Evolutionary conservation across 1,284 basidiomycete genomes (phyloP), one percentile per base, ranked within the genome.

Genomic region (Pyrrhoderma lamaoense): DNA sequence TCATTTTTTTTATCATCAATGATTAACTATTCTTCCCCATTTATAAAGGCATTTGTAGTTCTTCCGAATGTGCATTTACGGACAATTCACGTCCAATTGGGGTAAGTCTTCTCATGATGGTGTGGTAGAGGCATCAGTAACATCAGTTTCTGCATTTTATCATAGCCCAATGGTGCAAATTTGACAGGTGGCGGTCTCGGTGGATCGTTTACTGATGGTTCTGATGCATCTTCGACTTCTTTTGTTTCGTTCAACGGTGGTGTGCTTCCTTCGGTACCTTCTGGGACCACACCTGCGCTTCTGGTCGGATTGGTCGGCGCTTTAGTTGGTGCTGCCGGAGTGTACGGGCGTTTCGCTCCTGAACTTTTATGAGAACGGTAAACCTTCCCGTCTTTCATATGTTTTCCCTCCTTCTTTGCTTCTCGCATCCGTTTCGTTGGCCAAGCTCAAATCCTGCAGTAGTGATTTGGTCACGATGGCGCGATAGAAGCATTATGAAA

Each of bases 31-130:
- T 11, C 27, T 31, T 31, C 27, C 27, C 27, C 27, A 31, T 31
- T 31, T 31, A 31, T 11, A 31, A 31, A 31, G 27, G 86, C 59
- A 67, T 82, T 48, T 89, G 85, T 66, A 72, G 66, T 1, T 72
- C 75, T 2, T 59, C 57, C 46, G 67, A 65, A 1, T 89, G 86
- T 64, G 67, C 72, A 1, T 89, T 88, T 64, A 65, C 64, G 3
- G 85, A 89, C 59, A 64, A 73, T 47, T 78, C 82, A 9, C 69
- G 80, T 52, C 76, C 84, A 3, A 83, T 89, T 52, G 85, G 83
- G 51, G 80, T 82, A 66, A 40, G 79, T 70, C 8, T 58, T 46
- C 35, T 34, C 8, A 18, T 31, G 5, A 18, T 22, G 8, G 25
- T 16, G 16, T 11, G n/a, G n/a, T 37, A 8, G n/a, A 37, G n/a